phyloP scores from a whole-genome alignment of 768 basidiomycete species.

The Sarcodon aspratus region DNA sequence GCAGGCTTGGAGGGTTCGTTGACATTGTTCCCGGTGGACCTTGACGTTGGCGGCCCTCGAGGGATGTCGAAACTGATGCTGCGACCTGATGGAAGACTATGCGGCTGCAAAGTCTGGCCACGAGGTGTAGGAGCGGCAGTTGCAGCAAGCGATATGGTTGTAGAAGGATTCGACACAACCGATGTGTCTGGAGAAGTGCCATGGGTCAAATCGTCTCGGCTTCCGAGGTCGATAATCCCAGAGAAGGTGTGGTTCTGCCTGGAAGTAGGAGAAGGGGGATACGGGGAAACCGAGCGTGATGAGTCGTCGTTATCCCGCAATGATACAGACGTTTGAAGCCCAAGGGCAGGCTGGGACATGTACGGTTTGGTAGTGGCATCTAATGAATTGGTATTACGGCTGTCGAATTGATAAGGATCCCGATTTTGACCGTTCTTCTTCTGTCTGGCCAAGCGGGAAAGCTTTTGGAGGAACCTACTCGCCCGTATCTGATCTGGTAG shows the following conservation, averaged over 20 bases:
- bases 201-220: not conserved
- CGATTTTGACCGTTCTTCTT: conserved; percentile 9
- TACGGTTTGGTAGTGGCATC: conserved; percentile 11
- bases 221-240: not conserved
- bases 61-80: not conserved
- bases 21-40: too few species aligned
- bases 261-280: conserved; percentile 13
- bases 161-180: not conserved
- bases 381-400: conserved; percentile 11
- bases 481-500: conserved; percentile 10
- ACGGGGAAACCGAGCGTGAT: conserved; percentile 3
- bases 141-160: too few species aligned
- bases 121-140: too few species aligned
- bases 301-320: conserved; percentile 4
- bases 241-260: not conserved
- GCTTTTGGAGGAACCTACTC: conserved; percentile 15
- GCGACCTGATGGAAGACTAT: not conserved
- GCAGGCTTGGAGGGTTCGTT: too few species aligned
- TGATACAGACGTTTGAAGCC: conserved; percentile 3
- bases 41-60: not conserved
- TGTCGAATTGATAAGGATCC: conserved; percentile 1
- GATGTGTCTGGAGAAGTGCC: not conserved
- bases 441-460: conserved; percentile 9
- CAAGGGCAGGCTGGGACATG: conserved; percentile 10
- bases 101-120: too few species aligned